Base-by-base conservation (phyloP, 2,329 filamentous ascomycete genomes). In the Penicillium fuscoglaucum region DNA sequence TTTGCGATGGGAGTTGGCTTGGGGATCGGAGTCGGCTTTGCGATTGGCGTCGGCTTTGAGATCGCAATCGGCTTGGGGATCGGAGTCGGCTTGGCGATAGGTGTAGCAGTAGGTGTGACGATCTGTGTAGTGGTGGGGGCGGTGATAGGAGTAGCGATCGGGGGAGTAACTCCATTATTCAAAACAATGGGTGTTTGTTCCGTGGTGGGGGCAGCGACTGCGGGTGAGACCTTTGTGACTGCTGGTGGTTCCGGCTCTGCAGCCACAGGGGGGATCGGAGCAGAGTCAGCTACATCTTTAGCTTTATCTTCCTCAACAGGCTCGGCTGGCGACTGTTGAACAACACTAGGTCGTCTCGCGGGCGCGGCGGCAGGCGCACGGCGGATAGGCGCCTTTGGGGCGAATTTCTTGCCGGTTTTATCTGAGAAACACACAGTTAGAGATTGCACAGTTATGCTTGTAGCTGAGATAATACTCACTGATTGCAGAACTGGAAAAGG, bases 361-460 rank as follows among this genome's bases (percentile, higher is more conserved):
- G 78, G 67, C 48, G 72, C 70, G 57, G 69, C 69, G 47, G 66
- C 62, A 57, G 75, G 76, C 62, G 79, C 78, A 58, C 82, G 80
- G 69, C 87, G 84, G 63, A 81, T 79, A 35, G 84, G 84, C 63
- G 84, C 84, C 77, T 89, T 91, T 45, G 88, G 88, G 72, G 89
- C 89, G 78, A 91, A 90, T 76, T 90, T 89, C 77, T 90, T 90
- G 74, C 88, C 82, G 77, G 88, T 88, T 80, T 89, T 88, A 66
- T 76, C 80, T 77, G 58, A 9, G 61, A 39, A 51, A 53, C 29
- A 55, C 37, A 45, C 9, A 35, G 47, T 66, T 47, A 64, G 62
- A 51, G 40, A 45, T 21, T 8, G n/a, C 21, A 10, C 13, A 26
- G 7, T 7, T 13, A 21, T 7, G 1, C 1, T 15, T 17, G 1